Conservation (phyloP, 352 stramenopile species). For the Phytopythium ostracodes region DNA sequence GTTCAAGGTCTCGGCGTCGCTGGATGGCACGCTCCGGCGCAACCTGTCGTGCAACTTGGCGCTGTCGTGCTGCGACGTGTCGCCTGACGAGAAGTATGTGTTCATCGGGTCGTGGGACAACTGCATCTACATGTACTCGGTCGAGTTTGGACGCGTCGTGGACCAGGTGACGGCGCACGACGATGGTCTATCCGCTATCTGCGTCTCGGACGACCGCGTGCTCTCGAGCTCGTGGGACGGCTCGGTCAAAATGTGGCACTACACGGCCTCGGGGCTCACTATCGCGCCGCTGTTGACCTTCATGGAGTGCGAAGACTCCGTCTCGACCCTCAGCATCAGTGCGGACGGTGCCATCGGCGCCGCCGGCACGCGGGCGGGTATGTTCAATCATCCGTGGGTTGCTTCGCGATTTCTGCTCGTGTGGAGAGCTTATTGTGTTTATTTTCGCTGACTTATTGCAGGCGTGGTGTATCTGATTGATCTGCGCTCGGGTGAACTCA, state of each 20-base stretch:
- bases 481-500: conserved; percentile 56
- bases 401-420: not conserved
- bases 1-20: conserved; percentile 71
- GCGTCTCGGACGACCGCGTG: conserved; percentile 70
- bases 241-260: conserved; percentile 81
- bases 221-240: conserved; percentile 74
- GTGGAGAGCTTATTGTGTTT: not conserved
- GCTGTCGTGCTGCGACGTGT: conserved; percentile 77
- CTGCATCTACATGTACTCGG: conserved; percentile 86
- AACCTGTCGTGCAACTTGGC: conserved; percentile 76
- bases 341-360: conserved; percentile 51
- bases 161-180: conserved; percentile 81
- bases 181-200: conserved; percentile 69
- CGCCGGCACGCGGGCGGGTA: conserved; percentile 64
- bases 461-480: conserved; percentile 71
- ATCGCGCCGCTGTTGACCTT: conserved; percentile 57
- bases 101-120: conserved; percentile 84
- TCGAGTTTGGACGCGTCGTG: conserved; percentile 75
- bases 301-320: conserved; percentile 74
- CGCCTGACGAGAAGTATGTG: conserved; percentile 76
- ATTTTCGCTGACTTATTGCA: conserved; percentile 9
- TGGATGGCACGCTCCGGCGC: conserved; percentile 54
- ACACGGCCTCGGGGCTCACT: conserved; percentile 60
- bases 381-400: conserved; percentile 5
- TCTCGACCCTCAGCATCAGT: conserved; percentile 67